These are phyloP conservation scores for Cladobotryum protrusum DNA, from an alignment of 2,329 filamentous ascomycete genomes.

Conservation along the genomic window DNA sequence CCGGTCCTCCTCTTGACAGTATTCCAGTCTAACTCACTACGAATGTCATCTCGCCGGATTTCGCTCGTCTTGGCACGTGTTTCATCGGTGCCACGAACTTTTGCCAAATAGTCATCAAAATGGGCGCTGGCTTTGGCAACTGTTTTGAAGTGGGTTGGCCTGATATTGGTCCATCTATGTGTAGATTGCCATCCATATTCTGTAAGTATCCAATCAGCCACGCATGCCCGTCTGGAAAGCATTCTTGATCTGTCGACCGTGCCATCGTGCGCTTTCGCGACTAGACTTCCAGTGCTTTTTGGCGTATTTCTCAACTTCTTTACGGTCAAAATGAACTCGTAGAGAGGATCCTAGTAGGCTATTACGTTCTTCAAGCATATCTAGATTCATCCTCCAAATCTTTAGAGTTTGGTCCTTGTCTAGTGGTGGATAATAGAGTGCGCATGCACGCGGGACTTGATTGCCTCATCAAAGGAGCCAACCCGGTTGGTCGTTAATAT, in stretches of 20 bases:
- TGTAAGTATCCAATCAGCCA: not conserved
- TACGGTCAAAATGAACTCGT: not conserved
- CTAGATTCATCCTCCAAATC: conserved; percentile 18
- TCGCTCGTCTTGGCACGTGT: no score
- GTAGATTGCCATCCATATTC: not conserved
- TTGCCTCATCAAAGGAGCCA: conserved; percentile 39
- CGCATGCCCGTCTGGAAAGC: not conserved
- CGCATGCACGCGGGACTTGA: conserved; percentile 33
- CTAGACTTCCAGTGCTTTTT: not conserved
- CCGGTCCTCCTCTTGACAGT: no score
- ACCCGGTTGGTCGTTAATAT: conserved; percentile 42
- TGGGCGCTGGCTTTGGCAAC: not conserved
- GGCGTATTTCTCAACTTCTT: not conserved
- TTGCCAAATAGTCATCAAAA: not conserved
- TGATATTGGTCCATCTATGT: not conserved
- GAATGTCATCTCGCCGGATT: no score
- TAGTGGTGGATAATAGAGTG: conserved; percentile 23
- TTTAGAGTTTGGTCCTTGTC: conserved; percentile 16
- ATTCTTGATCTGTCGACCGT: not conserved
- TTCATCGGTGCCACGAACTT: no score
- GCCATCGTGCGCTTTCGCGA: not conserved
- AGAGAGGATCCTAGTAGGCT: not conserved
- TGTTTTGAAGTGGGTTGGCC: not conserved
- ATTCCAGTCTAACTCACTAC: no score
- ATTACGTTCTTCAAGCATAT: not conserved